phyloP scores from a whole-genome alignment of 768 basidiomycete species.

The Lyophyllum atratum region DNA sequence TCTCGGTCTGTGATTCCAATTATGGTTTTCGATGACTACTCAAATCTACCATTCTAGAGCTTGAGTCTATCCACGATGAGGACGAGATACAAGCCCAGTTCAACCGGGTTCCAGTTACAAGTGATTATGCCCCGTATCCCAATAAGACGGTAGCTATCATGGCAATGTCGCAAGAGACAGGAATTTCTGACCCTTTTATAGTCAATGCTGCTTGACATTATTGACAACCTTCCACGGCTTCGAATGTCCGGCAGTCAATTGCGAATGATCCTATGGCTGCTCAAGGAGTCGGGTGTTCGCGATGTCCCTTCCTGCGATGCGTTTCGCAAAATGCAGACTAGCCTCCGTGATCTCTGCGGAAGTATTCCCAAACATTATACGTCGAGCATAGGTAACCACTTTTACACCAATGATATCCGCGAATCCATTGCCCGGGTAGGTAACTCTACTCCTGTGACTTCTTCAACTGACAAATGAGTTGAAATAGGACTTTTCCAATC shows the following conservation, averaged over 20 bases:
- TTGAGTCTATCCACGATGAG: neutral
- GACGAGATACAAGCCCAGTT: neutral
- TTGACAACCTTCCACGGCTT: constrained; percentile 4
- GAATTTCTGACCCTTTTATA: neutral
- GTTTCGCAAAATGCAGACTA: neutral
- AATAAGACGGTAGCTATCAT: neutral
- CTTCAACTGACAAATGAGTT: neutral
- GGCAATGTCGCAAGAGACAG: neutral
- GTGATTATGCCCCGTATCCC: neutral
- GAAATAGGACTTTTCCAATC: constrained; percentile 14
- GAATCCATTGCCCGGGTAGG: neutral
- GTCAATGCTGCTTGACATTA: neutral
- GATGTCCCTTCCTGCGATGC: neutral
- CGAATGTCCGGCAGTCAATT: neutral
- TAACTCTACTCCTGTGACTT: neutral
- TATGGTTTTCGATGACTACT: neutral
- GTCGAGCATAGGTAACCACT: neutral
- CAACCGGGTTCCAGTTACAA: neutral
- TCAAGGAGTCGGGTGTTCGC: neutral
- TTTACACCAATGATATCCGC: neutral
- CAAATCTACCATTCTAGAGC: neutral
- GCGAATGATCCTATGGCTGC: neutral
- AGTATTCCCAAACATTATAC: neutral
- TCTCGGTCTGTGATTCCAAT: neutral
- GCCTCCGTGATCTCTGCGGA: neutral